Evolutionary conservation across 2,329 filamentous ascomycete species (phyloP), one percentile per base, ranked within the genome.

Genomic region (Pseudocercospora eumusae): DNA sequence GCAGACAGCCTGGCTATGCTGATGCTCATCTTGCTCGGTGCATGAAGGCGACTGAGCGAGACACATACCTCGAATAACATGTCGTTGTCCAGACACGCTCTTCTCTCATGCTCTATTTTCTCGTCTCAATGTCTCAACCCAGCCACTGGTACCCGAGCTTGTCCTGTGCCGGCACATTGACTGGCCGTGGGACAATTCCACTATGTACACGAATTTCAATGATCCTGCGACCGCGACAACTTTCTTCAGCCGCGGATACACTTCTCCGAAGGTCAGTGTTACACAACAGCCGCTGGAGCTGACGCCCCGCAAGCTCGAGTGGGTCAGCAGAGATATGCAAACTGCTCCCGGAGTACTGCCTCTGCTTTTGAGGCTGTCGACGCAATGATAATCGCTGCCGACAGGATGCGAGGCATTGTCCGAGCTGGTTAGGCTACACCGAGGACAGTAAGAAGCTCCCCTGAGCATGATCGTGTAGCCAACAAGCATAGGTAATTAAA

Each of bases 1-100:
- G 70, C 36, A 65, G 69, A 13, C 64, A 60, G 59, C 61, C 61
- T 5, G 64, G 64, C 1, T 63, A 67, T 21, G 66, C 64, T 21
- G 69, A 73, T 52, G 59, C 64, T n/a, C 64, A 60, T 4, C 69
- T 71, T 66, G 63, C 62, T 7, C 61, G 65, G 21, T 62, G 69
- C 8, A 72, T 72, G 69, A 65, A 57, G n/a, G 66, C 66, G 7
- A 73, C 70, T 13, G 50, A 62, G 42, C 36, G 61, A 23, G 61
- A 63, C 9, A 56, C 57, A 45, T 63, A 60, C 23, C 13, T n/a
- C 33, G 53, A 44, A 44, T 56, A 52, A 25, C 49, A 47, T 40
- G 36, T 40, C n/a, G 36, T 18, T 40, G 36, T 40, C 36, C 36
- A n/a, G 15, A 40, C n/a, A 15, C 18, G 5, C 15, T 2, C 36